A percentile compares a stretch with the other conserved stretches of the same genome.
phyloP scores from a whole-genome alignment of 768 basidiomycete genomes.

The Chalciporus pseudorubinellus region DNA sequence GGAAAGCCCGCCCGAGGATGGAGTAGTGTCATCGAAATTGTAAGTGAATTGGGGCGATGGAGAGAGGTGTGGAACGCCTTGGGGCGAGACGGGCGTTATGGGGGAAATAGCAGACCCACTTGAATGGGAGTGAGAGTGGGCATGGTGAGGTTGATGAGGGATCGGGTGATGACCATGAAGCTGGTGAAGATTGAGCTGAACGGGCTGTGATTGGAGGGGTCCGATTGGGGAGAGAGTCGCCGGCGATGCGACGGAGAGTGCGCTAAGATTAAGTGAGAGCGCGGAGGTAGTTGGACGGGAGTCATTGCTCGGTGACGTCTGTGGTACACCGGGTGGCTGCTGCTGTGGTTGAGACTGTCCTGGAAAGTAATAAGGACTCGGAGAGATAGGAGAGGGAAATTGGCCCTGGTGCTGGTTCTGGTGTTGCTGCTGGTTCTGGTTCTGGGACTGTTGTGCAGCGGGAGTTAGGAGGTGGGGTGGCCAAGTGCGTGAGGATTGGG shows the following conservation, averaged over 20 bases:
- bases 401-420: constrained; percentile 8
- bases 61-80: constrained; percentile 42
- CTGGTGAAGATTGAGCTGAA: constrained; percentile 60
- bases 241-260: constrained; percentile 64
- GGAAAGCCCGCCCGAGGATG: constrained; percentile 25
- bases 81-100: constrained; percentile 59
- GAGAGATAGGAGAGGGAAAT: constrained; percentile 29
- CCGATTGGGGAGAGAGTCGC: constrained; percentile 63
- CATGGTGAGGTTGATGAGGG: constrained; percentile 22
- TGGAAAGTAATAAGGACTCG: constrained; percentile 24
- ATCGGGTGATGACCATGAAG: constrained; percentile 49
- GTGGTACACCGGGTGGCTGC: constrained; percentile 1
- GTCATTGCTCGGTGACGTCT: constrained; percentile 16
- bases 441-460: not conserved
- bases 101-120: constrained; percentile 40
- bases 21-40: constrained; percentile 44
- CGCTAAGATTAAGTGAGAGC: constrained; percentile 67
- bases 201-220: constrained; percentile 38
- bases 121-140: constrained; percentile 25
- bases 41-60: constrained; percentile 47
- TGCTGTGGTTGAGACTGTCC: constrained; percentile 14
- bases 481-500: constrained; percentile 30
- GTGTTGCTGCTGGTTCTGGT: not conserved
- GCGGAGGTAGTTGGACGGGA: constrained; percentile 33
- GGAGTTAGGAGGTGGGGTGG: constrained; percentile 18